Percentiles rank a stretch among this genome's conserved stretches.
Conservation (phyloP, 148 eudicot genomes). For the Chenopodium formosanum region DNA sequence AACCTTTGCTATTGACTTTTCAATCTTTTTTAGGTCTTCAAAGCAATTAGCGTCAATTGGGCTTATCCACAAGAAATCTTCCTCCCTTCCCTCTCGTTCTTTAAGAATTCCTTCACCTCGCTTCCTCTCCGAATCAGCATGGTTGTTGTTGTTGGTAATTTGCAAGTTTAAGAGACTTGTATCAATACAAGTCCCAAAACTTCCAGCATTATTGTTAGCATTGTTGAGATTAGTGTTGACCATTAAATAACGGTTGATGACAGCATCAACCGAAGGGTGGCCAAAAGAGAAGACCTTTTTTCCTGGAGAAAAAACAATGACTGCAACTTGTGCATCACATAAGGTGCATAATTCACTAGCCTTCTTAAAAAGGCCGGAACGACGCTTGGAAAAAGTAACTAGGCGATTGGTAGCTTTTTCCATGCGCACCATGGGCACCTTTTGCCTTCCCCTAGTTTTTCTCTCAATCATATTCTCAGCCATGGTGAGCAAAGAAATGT, state of each 20-base stretch:
- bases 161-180: not conserved
- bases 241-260: constrained; percentile 13
- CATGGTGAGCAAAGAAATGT: not conserved
- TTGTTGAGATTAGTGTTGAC: not conserved
- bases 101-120: constrained; percentile 11
- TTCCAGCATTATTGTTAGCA: no score
- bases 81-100: constrained; percentile 18
- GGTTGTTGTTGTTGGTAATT: constrained; percentile 20
- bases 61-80: constrained; percentile 28
- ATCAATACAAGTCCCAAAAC: not conserved
- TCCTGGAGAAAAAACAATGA: constrained; percentile 26
- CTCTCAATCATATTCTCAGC: not conserved
- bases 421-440: constrained; percentile 18
- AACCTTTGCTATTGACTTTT: not conserved
- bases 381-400: constrained; percentile 31
- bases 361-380: constrained; percentile 29
- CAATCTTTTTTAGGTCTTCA: not conserved
- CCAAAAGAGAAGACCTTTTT: constrained; percentile 25
- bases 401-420: constrained; percentile 21
- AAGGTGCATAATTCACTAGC: constrained; percentile 31
- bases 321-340: constrained; percentile 1
- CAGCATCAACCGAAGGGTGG: constrained; percentile 22
- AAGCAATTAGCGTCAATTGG: constrained; percentile 15
- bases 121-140: constrained; percentile 28
- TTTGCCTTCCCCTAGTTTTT: constrained; percentile 27